Evolutionary conservation across 1,284 basidiomycete species (phyloP).

Genomic region (Taiwanofungus camphoratus): DNA sequence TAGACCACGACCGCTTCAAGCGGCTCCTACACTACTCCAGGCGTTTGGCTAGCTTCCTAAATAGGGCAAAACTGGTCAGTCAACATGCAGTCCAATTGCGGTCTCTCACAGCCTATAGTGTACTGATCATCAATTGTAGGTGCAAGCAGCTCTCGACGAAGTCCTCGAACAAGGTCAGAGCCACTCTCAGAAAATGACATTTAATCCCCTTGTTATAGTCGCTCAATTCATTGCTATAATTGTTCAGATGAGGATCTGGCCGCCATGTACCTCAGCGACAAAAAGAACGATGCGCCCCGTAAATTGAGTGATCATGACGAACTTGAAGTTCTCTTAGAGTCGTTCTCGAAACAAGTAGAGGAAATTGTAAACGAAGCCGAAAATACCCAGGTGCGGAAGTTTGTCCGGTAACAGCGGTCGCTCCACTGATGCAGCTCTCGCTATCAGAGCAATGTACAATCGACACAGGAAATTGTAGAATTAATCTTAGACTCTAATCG

Average conservation of each 20-base stretch:
- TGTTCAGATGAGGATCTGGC: constrained; percentile 83
- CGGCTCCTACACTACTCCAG: constrained; percentile 86
- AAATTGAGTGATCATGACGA: constrained; percentile 83
- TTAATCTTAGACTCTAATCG: constrained; percentile 95
- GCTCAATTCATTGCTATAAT: constrained; percentile 1
- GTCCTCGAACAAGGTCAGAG: constrained; percentile 77
- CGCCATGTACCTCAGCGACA: constrained; percentile 88
- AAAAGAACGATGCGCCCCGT: constrained; percentile 53
- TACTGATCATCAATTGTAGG: constrained; percentile 36
- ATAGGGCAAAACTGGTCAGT: constrained; percentile 71
- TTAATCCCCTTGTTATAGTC: not conserved
- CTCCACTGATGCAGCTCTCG: not conserved
- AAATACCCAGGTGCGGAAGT: constrained; percentile 65
- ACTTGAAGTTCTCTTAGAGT: constrained; percentile 88
- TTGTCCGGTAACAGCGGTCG: not conserved
- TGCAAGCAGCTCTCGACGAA: constrained; percentile 88
- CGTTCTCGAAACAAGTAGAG: constrained; percentile 93
- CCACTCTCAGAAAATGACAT: constrained; percentile 1
- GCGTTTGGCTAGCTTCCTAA: constrained; percentile 81
- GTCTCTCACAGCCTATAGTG: constrained; percentile 14
- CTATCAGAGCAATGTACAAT: constrained; percentile 80
- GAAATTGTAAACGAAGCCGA: constrained; percentile 93
- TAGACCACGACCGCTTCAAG: constrained; percentile 90
- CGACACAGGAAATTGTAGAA: constrained; percentile 97
- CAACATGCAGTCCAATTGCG: constrained; percentile 1